These are phyloP conservation scores for Lentithecium fluviatile DNA, from an alignment of 495 filamentous ascomycete species.

Conservation along the genomic window DNA sequence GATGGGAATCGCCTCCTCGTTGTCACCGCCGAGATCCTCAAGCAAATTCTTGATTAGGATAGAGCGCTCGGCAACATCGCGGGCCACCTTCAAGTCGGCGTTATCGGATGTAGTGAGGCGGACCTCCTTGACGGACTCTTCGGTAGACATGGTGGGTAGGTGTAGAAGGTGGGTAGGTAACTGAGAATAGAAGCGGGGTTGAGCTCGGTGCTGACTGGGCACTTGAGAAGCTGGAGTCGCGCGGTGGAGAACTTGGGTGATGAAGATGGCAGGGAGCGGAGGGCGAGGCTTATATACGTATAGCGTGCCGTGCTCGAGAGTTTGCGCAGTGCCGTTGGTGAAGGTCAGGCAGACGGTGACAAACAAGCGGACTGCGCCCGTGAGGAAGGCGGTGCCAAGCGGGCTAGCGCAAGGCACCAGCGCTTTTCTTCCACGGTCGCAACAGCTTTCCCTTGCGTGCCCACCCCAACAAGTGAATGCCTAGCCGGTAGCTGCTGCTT, in stretches of 20 bases:
- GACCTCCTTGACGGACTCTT: constrained; percentile 42
- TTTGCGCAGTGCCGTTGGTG: too few species aligned
- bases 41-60: constrained; percentile 97
- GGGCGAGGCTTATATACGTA: background rate
- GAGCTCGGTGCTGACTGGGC: background rate
- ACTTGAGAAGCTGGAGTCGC: background rate
- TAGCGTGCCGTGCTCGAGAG: too few species aligned
- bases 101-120: constrained; percentile 59
- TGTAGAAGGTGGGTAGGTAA: background rate
- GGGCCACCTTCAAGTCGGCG: constrained; percentile 61
- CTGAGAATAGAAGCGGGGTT: constrained; percentile 8
- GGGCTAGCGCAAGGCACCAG: constrained; percentile 19
- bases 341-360: constrained; percentile 14
- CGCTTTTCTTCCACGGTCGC: background rate
- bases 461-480: background rate
- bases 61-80: constrained; percentile 83
- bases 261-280: background rate
- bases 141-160: constrained; percentile 38
- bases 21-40: constrained; percentile 77
- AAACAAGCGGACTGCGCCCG: too few species aligned
- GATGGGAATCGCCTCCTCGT: constrained; percentile 72
- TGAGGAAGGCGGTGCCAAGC: background rate
- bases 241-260: background rate
- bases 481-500: background rate
- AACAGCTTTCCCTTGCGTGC: background rate